phyloP scores from a whole-genome alignment of 2,329 filamentous ascomycete species.

The Pseudofabraea citricarpa region DNA sequence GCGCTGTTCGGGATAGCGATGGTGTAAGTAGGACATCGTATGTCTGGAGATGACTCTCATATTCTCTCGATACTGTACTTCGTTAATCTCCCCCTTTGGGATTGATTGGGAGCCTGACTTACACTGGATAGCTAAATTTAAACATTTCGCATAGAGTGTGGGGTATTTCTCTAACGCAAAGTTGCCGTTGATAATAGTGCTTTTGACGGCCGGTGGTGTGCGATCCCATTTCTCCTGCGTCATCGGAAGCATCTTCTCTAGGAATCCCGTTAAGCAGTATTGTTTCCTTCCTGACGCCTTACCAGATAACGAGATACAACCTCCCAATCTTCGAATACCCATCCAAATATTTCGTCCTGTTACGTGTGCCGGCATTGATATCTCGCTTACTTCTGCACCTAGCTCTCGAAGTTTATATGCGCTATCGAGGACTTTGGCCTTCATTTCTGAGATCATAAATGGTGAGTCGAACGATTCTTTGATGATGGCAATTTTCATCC shows the following conservation, averaged over 20 bases:
- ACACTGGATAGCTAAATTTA: conserved; percentile 27
- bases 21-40: conserved; percentile 40
- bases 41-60: conserved; percentile 31
- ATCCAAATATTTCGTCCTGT: conserved; percentile 45
- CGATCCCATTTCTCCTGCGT: not conserved
- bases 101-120: not conserved
- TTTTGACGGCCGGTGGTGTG: conserved; percentile 31
- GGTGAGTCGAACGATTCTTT: conserved; percentile 35
- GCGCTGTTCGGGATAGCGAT: conserved; percentile 27
- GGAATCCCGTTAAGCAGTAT: not conserved
- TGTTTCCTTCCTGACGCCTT: not conserved
- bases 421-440: conserved; percentile 34
- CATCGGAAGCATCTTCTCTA: conserved; percentile 1
- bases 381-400: conserved; percentile 42
- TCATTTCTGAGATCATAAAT: conserved; percentile 35
- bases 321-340: conserved; percentile 37
- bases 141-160: conserved; percentile 38
- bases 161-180: conserved; percentile 40
- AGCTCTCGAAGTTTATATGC: conserved; percentile 34
- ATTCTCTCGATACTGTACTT: conserved; percentile 31
- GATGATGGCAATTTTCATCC: conserved; percentile 34
- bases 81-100: conserved; percentile 37
- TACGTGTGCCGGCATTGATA: conserved; percentile 42
- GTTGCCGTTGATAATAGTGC: conserved; percentile 45
- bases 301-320: conserved; percentile 35